Evolutionary conservation across 768 basidiomycete species (phyloP), one percentile per base, ranked within the genome.

Genomic region (Austroboletus festivus): DNA sequence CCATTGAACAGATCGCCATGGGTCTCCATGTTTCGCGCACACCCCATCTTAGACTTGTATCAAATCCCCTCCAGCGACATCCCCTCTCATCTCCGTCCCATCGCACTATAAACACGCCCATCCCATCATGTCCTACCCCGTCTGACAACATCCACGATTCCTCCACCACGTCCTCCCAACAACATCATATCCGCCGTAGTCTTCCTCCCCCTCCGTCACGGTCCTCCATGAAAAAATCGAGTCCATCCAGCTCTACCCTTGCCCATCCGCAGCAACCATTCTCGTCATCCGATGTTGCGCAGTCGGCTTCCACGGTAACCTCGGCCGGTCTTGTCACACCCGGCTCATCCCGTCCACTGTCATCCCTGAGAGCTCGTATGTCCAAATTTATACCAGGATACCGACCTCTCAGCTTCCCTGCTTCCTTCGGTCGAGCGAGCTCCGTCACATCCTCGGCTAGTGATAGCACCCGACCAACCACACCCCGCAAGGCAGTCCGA

Each of bases 1-100:
- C 81, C 40, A 75, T 86, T 34, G 81, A 85, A 58, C 86, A 89
- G 67, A 89, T 89, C 51, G 82, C 84, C 13, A 88, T 89, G 85
- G 86, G 86, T 18, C 73, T 89, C 20, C 86, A 89, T 64, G 70
- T 85, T 24, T 88, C 86, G 6, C 80, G 83, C 31, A 89, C 86
- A 1, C 86, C 86, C 4, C 86, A 88, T 61, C 67, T 88, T 23
- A 76, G 81, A 37, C 73, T 77, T 9, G 61, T 55, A 24, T 28
- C 48, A 9, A 54, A 45, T 37, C 43, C 61, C 13, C 56, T 48
- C 35, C 65, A 54, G 11, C 55, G 59, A 22, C 48, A 61, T 39
- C 44, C 57, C 12, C 21, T 55, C 12, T 46, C 65, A 13, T 49
- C 52, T 31, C 55, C 53, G 11, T 44, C 57, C 19, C 50, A 41